phyloP scores from a whole-genome alignment of 768 basidiomycete species.

The Phlebiopsis gigantea region DNA sequence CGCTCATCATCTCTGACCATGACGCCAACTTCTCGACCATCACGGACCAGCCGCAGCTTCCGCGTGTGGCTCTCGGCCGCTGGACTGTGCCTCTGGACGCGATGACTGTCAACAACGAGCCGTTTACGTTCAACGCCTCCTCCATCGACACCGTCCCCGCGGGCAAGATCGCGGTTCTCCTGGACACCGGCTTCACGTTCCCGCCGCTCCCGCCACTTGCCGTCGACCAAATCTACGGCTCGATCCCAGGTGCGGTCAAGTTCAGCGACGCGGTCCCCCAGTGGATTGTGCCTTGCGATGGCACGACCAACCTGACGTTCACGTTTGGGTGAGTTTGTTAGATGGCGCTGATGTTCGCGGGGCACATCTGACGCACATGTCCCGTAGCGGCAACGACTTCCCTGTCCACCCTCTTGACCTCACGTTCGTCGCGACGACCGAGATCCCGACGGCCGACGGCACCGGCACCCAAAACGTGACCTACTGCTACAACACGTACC shows the following conservation, averaged over 20 bases:
- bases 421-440: conserved; percentile 8
- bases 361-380: neutral
- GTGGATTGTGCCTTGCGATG: conserved; percentile 26
- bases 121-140: conserved; percentile 38
- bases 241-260: conserved; percentile 25
- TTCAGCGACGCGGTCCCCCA: conserved; percentile 16
- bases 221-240: conserved; percentile 26
- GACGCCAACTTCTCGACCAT: conserved; percentile 14
- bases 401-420: conserved; percentile 31
- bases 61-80: conserved; percentile 36
- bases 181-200: conserved; percentile 26
- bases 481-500: conserved; percentile 26
- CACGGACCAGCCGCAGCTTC: conserved; percentile 17
- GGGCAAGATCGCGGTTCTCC: conserved; percentile 19
- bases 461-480: conserved; percentile 13
- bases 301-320: conserved; percentile 24
- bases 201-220: conserved; percentile 20
- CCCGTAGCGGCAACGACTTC: conserved; percentile 6
- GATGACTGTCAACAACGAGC: conserved; percentile 46
- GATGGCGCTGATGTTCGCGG: neutral
- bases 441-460: neutral
- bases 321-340: conserved; percentile 21
- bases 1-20: conserved; percentile 21
- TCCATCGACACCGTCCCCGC: conserved; percentile 11
- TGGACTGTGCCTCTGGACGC: conserved; percentile 27